Base-by-base conservation (phyloP, 306 rosid genomes). In the Datisca glomerata region DNA sequence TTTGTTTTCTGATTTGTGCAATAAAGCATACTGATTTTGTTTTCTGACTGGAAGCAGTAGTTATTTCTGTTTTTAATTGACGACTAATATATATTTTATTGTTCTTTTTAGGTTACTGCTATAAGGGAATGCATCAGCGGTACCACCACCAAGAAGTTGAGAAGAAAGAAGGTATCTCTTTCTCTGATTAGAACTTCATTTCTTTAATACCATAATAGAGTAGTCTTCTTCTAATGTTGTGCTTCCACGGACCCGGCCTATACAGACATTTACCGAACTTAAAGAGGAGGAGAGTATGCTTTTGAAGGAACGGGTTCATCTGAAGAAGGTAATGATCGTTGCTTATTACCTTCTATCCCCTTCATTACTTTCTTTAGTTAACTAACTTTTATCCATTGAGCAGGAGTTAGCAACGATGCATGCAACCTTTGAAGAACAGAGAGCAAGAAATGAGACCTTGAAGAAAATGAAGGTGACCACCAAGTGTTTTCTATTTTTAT, bases 381-480 rank as follows among this genome's bases (percentile, higher is more conserved):
- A 11, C 5, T 2, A 20, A 17, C 21, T 16, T 6, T 44, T 37
- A 23, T 42, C 33, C 27, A n/a, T 57, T 44, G 52, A 28, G 40
- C 80, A 83, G 94, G 91, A 83, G 53, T 54, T 83, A 31, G 78
- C 73, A 23, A 63, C 64, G 43, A 13, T 61, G 40, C 59, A 63
- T 49, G 76, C 79, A 55, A 67, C 55, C 19, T 63, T 67, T 28
- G 65, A 70, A 57, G 81, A 50, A 18, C 64, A 70, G 54, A 79
- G 77, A 38, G 65, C 71, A 41, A 63, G 47, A 60, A 89, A 89
- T 25, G 75, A 70, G 48, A 77, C 68, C 53, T 44, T 89, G 68
- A 89, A 83, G 79, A 76, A 79, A 51, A 77, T 67, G 23, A 89
- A 89, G 95, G 97, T 83, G 45, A 39, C 10, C 42, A n/a, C n/a